Base-by-base conservation (phyloP, 2,329 filamentous ascomycete species). In the Thelonectria olida region DNA sequence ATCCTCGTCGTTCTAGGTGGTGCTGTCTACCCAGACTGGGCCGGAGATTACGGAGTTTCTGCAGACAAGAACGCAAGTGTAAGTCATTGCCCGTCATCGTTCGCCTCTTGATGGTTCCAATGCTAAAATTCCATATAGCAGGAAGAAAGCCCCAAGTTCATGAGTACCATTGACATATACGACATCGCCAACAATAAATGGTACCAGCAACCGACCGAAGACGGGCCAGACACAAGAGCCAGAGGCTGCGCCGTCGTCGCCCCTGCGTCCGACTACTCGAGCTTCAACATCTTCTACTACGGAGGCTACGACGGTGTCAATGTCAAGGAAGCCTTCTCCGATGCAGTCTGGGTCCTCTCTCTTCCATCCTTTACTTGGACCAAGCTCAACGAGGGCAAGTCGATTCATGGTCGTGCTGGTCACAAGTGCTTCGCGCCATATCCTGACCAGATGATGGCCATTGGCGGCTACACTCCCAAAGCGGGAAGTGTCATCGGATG, bases 231-330 rank as follows among this genome's bases (percentile, higher is more conserved):
- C 0, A 79, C 87, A 79, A 74, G 85, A 76, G 73, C 91, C 77
- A 74, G 90, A 82, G 82, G 90, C 72, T 96, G 92, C 71, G 89
- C 91, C 4, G 90, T 93, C 0, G 87, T 92, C 2, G 91, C 87
- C n/a, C 81, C 87, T 0, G 89, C 92, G 13, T 81, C 87, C 44
- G 91, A 93, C 72, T 83, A 82, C 31, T 91, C 90, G 10, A 93
- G 89, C 60, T 92, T 90, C 76, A 93, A 94, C 72, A 89, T 96
- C 50, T 94, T 95, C 80, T 92, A 92, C 78, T 96, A 93, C 68
- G 92, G 91, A 15, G 92, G 92, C 0, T 94, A 90, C 71, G 78
- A 87, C 58, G 87, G 85, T 0, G 66, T 88, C 6, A 59, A 83
- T 57, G 25, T 61, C 0, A 52, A 44, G 0, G 61, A 76, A 0